Evolutionary conservation across 1,139 yeast genomes (phyloP).

Genomic region (Scheffersomyces quercinus): DNA sequence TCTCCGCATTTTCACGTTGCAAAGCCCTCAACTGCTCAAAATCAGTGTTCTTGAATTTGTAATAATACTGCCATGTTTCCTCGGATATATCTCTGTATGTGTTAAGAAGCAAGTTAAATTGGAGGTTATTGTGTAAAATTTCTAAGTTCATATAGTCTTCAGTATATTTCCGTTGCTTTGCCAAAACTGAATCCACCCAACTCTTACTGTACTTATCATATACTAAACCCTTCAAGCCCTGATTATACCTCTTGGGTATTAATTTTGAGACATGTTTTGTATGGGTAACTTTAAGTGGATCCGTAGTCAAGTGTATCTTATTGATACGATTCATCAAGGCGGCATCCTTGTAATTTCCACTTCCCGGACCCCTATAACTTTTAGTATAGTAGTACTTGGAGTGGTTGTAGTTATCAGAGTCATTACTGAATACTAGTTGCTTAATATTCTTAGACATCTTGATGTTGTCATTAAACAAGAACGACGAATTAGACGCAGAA

Average conservation of each 20-base stretch:
- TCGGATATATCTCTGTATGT: conserved; percentile 42
- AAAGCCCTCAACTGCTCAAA: conserved; percentile 37
- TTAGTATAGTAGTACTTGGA: conserved; percentile 43
- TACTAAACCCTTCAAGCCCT: conserved; percentile 37
- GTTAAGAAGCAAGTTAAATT: conserved; percentile 42
- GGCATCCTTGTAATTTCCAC: conserved; percentile 50
- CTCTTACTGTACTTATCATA: conserved; percentile 36
- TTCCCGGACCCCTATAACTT: conserved; percentile 47
- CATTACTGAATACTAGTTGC: conserved; percentile 37
- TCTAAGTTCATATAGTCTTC: conserved; percentile 45
- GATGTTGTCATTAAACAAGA: conserved; percentile 23
- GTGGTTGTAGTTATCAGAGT: conserved; percentile 35
- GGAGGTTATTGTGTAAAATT: conserved; percentile 46
- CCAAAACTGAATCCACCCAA: conserved; percentile 31
- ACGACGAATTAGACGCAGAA: conserved; percentile 22
- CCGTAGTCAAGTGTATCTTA: conserved; percentile 24
- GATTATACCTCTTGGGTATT: conserved; percentile 19
- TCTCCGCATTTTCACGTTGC: conserved; percentile 15
- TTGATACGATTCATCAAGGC: conserved; percentile 44
- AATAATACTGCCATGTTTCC: conserved; percentile 44
- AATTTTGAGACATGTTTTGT: conserved; percentile 9
- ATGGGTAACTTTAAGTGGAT: conserved; percentile 15
- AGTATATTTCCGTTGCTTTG: conserved; percentile 30
- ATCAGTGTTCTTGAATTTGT: conserved; percentile 39
- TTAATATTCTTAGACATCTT: conserved; percentile 38